These are phyloP conservation scores for Ceratobasidium sp. DNA, from an alignment of 1,284 basidiomycete genomes.

Conservation along the genomic window DNA sequence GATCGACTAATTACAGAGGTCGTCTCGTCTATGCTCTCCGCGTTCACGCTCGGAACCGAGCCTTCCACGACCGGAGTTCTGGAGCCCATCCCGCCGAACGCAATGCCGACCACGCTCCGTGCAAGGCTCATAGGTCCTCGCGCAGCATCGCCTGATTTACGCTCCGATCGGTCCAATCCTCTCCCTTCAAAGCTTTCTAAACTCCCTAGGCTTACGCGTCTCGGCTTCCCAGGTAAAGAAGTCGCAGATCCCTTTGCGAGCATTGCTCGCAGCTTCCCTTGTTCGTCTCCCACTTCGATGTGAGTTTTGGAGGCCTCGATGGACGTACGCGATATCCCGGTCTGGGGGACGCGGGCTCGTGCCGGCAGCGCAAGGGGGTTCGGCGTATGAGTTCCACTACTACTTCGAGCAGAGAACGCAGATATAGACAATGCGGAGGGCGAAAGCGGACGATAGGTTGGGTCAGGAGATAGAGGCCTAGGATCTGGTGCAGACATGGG, in stretches of 20 bases:
- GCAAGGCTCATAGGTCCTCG: slow-evolving; percentile 26
- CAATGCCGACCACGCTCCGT: slow-evolving; percentile 28
- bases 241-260: slow-evolving; percentile 61
- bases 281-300: slow-evolving; percentile 81
- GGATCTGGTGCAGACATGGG: slow-evolving; percentile 36
- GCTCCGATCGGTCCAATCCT: slow-evolving; percentile 20
- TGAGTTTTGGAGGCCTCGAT: slow-evolving; percentile 77
- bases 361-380: slow-evolving; percentile 33
- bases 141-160: slow-evolving; percentile 8
- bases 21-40: slow-evolving; percentile 26
- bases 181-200: slow-evolving; percentile 10
- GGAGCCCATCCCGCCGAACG: slow-evolving; percentile 26
- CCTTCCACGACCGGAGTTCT: not conserved
- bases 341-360: slow-evolving; percentile 65
- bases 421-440: slow-evolving; percentile 33
- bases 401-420: slow-evolving; percentile 21
- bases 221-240: slow-evolving; percentile 48
- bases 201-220: slow-evolving; percentile 27
- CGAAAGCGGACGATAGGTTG: slow-evolving; percentile 28
- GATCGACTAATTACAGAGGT: slow-evolving; percentile 15
- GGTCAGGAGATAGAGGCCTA: slow-evolving; percentile 23
- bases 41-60: not conserved
- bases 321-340: slow-evolving; percentile 71
- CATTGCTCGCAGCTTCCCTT: slow-evolving; percentile 75
- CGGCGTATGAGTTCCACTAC: slow-evolving; percentile 27